These are phyloP conservation scores for Trichoderma lentiforme DNA, from an alignment of 2,329 filamentous ascomycete genomes.

Conservation along the genomic window DNA sequence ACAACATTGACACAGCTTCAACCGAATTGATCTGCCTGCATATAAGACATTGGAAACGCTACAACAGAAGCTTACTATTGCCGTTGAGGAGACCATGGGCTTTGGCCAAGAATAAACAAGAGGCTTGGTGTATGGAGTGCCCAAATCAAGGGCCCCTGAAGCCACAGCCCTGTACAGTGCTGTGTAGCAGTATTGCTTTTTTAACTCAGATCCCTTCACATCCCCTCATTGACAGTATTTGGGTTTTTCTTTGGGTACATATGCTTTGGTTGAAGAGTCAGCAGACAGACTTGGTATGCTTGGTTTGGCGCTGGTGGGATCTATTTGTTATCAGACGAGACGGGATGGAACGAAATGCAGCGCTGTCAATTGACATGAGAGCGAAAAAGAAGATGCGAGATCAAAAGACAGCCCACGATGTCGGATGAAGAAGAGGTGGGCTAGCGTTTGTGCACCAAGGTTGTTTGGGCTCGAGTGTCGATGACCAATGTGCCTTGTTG, in stretches of 20 bases:
- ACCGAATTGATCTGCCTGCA: conserved; percentile 88
- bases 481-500: neutral
- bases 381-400: neutral
- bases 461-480: neutral
- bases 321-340: conserved; percentile 19
- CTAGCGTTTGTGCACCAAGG: neutral
- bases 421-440: neutral
- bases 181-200: conserved; percentile 5
- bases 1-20: conserved; percentile 66
- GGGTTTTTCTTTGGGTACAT: conserved; percentile 31
- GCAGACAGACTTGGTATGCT: conserved; percentile 30
- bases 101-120: conserved; percentile 85
- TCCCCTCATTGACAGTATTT: conserved; percentile 19
- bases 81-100: conserved; percentile 97
- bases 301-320: conserved; percentile 33
- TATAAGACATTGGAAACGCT: conserved; percentile 87
- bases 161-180: conserved; percentile 6
- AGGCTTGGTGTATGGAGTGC: conserved; percentile 16
- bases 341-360: conserved; percentile 14
- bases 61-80: conserved; percentile 88
- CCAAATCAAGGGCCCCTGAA: neutral
- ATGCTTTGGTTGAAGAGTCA: conserved; percentile 31
- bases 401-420: neutral
- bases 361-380: conserved; percentile 4
- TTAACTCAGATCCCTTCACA: neutral